phyloP scores from a whole-genome alignment of 2,329 filamentous ascomycete species.

The Aspergillus sp. region DNA sequence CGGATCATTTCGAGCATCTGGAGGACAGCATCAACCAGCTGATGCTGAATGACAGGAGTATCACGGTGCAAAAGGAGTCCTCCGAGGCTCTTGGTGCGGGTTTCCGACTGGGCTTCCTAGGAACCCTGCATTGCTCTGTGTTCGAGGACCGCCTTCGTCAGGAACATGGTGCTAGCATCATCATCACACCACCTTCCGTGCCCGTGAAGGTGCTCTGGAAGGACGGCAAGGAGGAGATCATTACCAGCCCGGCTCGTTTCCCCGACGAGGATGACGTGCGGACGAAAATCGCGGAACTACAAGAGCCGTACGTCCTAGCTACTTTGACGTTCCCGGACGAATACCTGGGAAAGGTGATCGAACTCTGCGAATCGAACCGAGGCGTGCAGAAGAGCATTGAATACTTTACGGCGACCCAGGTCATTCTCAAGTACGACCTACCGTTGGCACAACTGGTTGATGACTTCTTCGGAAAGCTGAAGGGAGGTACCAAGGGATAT shows the following conservation, averaged over 20 bases:
- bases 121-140: slow-evolving; percentile 98
- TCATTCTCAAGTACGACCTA: slow-evolving; percentile 89
- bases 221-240: slow-evolving; percentile 73
- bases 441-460: slow-evolving; percentile 89
- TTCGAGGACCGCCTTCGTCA: slow-evolving; percentile 94
- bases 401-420: slow-evolving; percentile 88
- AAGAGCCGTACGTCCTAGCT: slow-evolving; percentile 73
- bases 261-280: slow-evolving; percentile 67
- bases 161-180: slow-evolving; percentile 91
- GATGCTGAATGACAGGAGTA: slow-evolving; percentile 89
- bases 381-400: slow-evolving; percentile 84
- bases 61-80: slow-evolving; percentile 90
- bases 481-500: slow-evolving; percentile 91
- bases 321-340: slow-evolving; percentile 92
- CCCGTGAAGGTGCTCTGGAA: slow-evolving; percentile 82
- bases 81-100: slow-evolving; percentile 92
- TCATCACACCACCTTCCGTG: slow-evolving; percentile 94
- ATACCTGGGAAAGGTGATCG: slow-evolving; percentile 90
- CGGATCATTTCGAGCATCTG: slow-evolving; percentile 78
- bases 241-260: slow-evolving; percentile 85
- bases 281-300: slow-evolving; percentile 59
- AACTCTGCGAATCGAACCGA: slow-evolving; percentile 86
- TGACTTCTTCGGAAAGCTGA: slow-evolving; percentile 95
- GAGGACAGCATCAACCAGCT: slow-evolving; percentile 94
- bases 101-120: slow-evolving; percentile 90